Base-by-base conservation (phyloP, 2,329 filamentous ascomycete species). In the Fusarium mangiferae region DNA sequence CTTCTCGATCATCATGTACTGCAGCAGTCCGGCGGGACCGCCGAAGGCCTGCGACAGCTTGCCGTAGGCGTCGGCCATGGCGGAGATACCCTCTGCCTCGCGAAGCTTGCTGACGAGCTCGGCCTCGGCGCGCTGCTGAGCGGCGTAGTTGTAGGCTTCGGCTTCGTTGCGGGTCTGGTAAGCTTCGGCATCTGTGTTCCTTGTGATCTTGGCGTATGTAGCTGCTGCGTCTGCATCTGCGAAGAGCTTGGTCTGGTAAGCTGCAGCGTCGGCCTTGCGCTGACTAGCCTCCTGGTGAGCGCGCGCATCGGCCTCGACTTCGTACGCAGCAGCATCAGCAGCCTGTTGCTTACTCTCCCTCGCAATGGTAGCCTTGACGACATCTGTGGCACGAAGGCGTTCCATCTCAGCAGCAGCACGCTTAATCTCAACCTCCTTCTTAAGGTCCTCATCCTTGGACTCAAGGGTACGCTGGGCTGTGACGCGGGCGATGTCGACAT, bases 1-100 rank as follows among this genome's bases (percentile, higher is more conserved):
- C 82, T 92, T 92, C 84, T 95, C 92, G 79, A 97, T 90, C 94
- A 97, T 97, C 83, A 96, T 88, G 86, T 93, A 96, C 81, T 95
- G 92, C 77, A 97, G 86, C 66, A 97, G 87, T 36, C 93, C 93
- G 41, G 91, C 88, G 5, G 94, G 93, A 0, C 94, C 94, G 68
- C 94, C 94, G 51, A 97, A 90, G 1, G 93, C 93, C 4, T 87
- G 82, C 6, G 91, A 87, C 78, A 97, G 87, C 77, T 91, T 90
- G 72, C 86, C 87, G 82, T 96, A 97, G n/a, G 93, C 94, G 62
- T 92, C 90, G 3, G 94, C 93, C 90, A 95, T 94, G 77, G 93
- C 93, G 0, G 85, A 82, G 41, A 96, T 84, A 84, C 92, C 94
- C 78, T 95, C 92, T 5, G 94, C 94, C 80, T 96, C 92, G 76